Conservation (phyloP, 768 basidiomycete genomes). For the Auriscalpium orientale region DNA sequence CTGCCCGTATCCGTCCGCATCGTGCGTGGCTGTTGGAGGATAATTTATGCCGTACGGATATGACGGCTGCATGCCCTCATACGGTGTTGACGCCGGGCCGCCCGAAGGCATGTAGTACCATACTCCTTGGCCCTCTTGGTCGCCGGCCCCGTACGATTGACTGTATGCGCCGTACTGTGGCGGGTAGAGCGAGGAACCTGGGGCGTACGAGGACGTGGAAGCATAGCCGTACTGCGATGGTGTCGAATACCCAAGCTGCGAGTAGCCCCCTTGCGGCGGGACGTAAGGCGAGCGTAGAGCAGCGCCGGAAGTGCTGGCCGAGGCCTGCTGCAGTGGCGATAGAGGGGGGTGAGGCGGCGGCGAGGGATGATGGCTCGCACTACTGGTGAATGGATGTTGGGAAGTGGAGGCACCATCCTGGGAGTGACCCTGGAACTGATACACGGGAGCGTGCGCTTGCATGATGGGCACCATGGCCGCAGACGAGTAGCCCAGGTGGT, state of each 20-base stretch:
- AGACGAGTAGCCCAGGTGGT: slow-evolving; percentile 15
- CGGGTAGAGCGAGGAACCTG: slow-evolving; percentile 29
- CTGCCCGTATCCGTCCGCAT: slow-evolving; percentile 8
- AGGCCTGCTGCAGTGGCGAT: neutral
- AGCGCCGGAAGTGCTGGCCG: neutral
- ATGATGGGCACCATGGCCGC: slow-evolving; percentile 30
- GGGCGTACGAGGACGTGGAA: slow-evolving; percentile 25
- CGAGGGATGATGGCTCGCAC: slow-evolving; percentile 13
- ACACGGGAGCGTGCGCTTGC: slow-evolving; percentile 28
- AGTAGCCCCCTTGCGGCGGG: slow-evolving; percentile 13
- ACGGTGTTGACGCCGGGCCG: slow-evolving; percentile 10
- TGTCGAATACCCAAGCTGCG: slow-evolving; percentile 22
- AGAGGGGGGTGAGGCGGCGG: slow-evolving; percentile 17
- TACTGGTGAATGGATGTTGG: slow-evolving; percentile 19
- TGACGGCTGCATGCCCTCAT: slow-evolving; percentile 21
- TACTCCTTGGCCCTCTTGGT: slow-evolving; percentile 36
- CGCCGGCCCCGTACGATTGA: slow-evolving; percentile 23
- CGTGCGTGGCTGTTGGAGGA: slow-evolving; percentile 8
- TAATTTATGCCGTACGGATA: slow-evolving; percentile 29
- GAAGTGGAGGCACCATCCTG: slow-evolving; percentile 25
- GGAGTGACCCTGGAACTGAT: slow-evolving; percentile 29
- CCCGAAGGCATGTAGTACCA: slow-evolving; percentile 43
- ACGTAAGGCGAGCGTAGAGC: slow-evolving; percentile 14
- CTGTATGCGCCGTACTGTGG: slow-evolving; percentile 30
- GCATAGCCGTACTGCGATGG: slow-evolving; percentile 31